phyloP scores from a whole-genome alignment of 164 flowering plant species.

The Kingdonia uniflora region DNA sequence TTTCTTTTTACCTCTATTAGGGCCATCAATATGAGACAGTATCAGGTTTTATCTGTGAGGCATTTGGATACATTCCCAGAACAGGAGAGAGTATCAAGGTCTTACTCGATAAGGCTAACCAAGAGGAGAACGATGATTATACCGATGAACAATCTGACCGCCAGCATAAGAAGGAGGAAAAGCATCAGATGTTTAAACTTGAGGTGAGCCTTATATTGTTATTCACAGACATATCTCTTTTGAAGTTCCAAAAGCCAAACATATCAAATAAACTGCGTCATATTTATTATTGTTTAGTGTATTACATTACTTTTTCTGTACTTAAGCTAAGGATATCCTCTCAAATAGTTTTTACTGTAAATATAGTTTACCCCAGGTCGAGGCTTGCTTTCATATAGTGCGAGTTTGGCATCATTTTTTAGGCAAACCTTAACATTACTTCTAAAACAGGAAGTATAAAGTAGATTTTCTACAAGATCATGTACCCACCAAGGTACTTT shows the following conservation, averaged over 20 bases:
- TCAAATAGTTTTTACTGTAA: too few relatives aligned
- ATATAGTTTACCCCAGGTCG: too few relatives aligned
- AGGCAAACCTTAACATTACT: too few relatives aligned
- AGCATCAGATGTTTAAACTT: conserved; percentile 61
- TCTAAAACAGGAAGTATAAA: too few relatives aligned
- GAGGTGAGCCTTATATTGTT: conserved; percentile 49
- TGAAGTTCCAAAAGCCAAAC: conserved; percentile 1
- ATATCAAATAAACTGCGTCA: neutral
- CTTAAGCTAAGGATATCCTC: too few relatives aligned
- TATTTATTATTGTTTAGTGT: too few relatives aligned
- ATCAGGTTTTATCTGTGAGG: conserved; percentile 90
- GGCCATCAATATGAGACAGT: conserved; percentile 97
- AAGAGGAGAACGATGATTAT: conserved; percentile 50
- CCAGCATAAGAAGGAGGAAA: conserved; percentile 51
- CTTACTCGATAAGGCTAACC: conserved; percentile 60
- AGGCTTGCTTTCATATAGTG: too few relatives aligned
- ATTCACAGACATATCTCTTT: neutral
- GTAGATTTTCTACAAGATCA: too few relatives aligned
- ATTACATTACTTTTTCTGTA: too few relatives aligned
- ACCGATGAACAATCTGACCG: conserved; percentile 40
- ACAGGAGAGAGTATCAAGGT: conserved; percentile 88
- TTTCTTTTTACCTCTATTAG: conserved; percentile 27
- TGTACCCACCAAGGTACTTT: too few relatives aligned
- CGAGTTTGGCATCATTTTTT: too few relatives aligned
- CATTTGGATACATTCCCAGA: conserved; percentile 95